Evolutionary conservation across 1,284 basidiomycete genomes (phyloP), one percentile per base, ranked within the genome.

Genomic region (Puccinia coronata): DNA sequence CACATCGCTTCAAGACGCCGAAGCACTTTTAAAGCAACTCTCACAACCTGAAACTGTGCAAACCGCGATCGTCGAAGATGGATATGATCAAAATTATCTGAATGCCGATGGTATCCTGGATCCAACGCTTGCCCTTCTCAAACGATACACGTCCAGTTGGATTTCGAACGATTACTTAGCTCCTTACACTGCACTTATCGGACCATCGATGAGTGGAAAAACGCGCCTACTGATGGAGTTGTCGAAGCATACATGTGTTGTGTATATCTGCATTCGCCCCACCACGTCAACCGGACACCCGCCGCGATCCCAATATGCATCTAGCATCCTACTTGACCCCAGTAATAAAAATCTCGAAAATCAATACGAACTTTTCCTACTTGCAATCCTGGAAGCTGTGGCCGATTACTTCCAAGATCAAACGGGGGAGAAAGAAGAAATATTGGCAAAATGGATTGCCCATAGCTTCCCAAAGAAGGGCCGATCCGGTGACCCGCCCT

Each of bases 401-500:
- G 51, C 51, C 51, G 51, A 53, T 43, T 43, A 6, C 55, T 57
- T 57, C 28, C 11, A 20, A 6, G 55, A 23, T 57, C 55, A 57
- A 57, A 28, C 51, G 18, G 20, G 51, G 51, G 51, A 53, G 9
- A 57, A 25, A 57, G n/a, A 57, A 14, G 55, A 57, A 57, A 57
- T 20, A 57, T 57, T 57, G n/a, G n/a, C 25, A 5, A 23, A 28
- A 57, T 57, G 55, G 55, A 57, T 57, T n/a, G n/a, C 4, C n/a
- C n/a, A 57, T 28, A 57, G 55, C 55, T 57, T 57, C n/a, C 55
- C 55, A 57, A 2, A 28, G 1, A 28, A 20, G 8, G 28, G 8
- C 28, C 55, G 6, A 57, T 57, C 55, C 28, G 55, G 55, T n/a
- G 55, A 57, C 55, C n/a, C 55, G 28, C 55, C 55, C 55, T 57